Percentiles rank a stretch among this genome's conserved stretches.
Evolutionary conservation across 805 yeast species (phyloP).

Genomic region (Blastobotrys terrestris): DNA sequence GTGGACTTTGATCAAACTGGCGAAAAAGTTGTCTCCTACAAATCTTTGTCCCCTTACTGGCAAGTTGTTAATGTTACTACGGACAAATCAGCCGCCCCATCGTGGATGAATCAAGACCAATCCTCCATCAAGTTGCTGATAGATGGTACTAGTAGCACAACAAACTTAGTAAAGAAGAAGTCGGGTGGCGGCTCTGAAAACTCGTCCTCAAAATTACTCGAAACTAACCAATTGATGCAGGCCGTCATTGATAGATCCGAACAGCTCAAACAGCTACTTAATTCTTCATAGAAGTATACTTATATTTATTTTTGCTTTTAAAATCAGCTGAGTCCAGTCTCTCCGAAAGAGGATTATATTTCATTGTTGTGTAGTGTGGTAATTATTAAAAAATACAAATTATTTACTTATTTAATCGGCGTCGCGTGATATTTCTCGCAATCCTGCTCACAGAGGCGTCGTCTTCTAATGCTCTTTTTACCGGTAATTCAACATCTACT

Average conservation of each 20-base stretch:
- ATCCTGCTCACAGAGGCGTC: background rate
- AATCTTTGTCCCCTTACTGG: constrained; percentile 34
- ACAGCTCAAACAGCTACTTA: constrained; percentile 11
- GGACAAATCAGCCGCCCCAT: constrained; percentile 12
- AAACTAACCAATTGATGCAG: constrained; percentile 10
- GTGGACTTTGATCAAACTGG: constrained; percentile 34
- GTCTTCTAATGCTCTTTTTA: background rate
- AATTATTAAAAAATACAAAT: background rate
- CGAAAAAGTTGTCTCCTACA: constrained; percentile 23
- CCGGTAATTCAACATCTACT: background rate
- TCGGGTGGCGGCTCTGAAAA: constrained; percentile 1
- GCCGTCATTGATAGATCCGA: constrained; percentile 14
- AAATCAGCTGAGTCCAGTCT: no score
- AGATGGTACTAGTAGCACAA: constrained; percentile 17
- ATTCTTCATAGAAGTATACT: background rate
- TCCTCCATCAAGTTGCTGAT: constrained; percentile 14
- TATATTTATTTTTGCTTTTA: background rate
- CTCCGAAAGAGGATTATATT: no score
- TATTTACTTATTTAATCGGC: background rate
- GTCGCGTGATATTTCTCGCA: background rate
- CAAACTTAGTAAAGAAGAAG: constrained; percentile 5
- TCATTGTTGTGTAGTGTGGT: no score
- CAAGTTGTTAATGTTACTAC: constrained; percentile 28
- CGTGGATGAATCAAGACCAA: constrained; percentile 5
- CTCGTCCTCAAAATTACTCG: background rate